Conservation (phyloP, 2,329 filamentous ascomycete species). For the Thelonectria olida region DNA sequence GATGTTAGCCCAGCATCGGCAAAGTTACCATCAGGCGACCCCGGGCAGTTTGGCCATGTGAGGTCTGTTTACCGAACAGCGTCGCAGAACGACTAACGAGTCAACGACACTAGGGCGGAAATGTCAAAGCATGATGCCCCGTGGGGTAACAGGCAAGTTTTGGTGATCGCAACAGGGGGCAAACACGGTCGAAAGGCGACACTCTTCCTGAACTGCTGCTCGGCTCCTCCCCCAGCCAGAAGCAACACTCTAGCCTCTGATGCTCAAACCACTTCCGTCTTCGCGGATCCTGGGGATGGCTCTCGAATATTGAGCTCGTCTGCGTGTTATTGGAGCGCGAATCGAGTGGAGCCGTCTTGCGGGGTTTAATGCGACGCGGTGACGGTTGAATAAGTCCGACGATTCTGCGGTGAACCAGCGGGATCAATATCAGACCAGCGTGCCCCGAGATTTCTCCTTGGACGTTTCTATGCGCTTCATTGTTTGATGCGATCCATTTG, state of each 20-base stretch:
- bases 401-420: slow-evolving; percentile 31
- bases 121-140: slow-evolving; percentile 9
- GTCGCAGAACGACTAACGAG: neutral
- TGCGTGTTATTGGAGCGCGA: slow-evolving; percentile 15
- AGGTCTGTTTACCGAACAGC: slow-evolving; percentile 6
- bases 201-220: too few species aligned
- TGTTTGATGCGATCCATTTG: neutral
- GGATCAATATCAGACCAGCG: neutral
- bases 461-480: neutral
- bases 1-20: neutral
- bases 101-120: slow-evolving; percentile 5
- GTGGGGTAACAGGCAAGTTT: slow-evolving; percentile 10
- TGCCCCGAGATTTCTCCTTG: slow-evolving; percentile 37
- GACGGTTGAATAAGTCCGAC: slow-evolving; percentile 27
- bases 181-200: too few species aligned
- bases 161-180: too few species aligned
- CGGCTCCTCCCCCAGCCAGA: slow-evolving; percentile 4
- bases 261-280: neutral
- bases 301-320: neutral
- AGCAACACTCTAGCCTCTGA: neutral
- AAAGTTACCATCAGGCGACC: slow-evolving; percentile 10
- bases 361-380: neutral
- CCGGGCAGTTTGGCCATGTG: slow-evolving; percentile 4
- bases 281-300: slow-evolving; percentile 1
- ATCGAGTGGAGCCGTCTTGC: slow-evolving; percentile 2